Conservation (phyloP, 2,329 filamentous ascomycete genomes). For the Scolecobasidium constrictum region DNA sequence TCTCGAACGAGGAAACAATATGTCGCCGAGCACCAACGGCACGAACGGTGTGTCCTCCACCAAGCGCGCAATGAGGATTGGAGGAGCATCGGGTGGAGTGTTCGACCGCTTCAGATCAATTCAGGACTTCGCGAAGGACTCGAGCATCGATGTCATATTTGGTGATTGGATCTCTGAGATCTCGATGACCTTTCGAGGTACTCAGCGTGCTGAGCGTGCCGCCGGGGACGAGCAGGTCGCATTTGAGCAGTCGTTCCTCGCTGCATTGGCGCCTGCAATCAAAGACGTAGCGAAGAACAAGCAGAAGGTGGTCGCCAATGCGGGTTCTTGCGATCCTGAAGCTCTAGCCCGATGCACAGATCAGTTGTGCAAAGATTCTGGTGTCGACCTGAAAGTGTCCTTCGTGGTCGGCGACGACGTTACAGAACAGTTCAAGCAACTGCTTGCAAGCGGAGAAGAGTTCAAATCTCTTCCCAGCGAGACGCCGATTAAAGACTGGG, state of each 20-base stretch:
- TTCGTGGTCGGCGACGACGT: constrained; percentile 12
- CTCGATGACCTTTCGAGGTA: constrained; percentile 13
- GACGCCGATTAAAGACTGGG: constrained; percentile 12
- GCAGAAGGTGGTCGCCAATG: constrained; percentile 7
- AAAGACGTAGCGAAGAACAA: constrained; percentile 6
- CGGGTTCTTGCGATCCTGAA: constrained; percentile 1
- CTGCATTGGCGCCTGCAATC: background rate
- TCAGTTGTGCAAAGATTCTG: background rate
- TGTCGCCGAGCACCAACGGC: background rate
- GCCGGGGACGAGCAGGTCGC: constrained; percentile 1
- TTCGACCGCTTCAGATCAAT: background rate
- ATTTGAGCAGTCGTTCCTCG: constrained; percentile 10
- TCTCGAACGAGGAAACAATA: too few species aligned
- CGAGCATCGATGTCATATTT: constrained; percentile 10
- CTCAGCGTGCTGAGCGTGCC: constrained; percentile 6
- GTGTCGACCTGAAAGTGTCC: constrained; percentile 2
- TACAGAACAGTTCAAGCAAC: constrained; percentile 11
- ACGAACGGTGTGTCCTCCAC: background rate
- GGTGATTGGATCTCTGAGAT: constrained; percentile 16
- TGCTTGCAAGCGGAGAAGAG: constrained; percentile 10
- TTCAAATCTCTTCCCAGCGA: constrained; percentile 8
- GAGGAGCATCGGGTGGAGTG: background rate
- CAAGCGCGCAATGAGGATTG: background rate
- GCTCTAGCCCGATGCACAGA: background rate
- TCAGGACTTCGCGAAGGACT: background rate